Conservation (phyloP, 2,329 filamentous ascomycete genomes). For the Lachnellula willkommii region DNA sequence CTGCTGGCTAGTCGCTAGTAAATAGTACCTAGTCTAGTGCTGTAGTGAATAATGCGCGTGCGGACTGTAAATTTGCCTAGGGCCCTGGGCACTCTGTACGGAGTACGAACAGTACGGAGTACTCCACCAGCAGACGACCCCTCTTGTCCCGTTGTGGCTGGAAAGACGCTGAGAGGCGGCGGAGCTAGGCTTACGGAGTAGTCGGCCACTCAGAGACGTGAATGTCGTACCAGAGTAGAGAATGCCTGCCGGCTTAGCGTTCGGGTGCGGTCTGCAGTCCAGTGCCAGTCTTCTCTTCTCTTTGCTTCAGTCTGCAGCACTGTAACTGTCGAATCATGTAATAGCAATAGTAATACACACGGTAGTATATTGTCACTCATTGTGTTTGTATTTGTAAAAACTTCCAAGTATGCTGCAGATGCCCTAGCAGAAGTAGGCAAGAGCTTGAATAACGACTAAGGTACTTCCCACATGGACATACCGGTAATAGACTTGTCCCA, state of each 20-base stretch:
- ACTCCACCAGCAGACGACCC: no score
- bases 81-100: no score
- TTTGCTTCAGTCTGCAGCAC: not conserved
- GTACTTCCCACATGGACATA: not conserved
- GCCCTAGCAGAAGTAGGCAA: no score
- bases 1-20: not conserved
- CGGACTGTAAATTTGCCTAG: no score
- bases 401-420: no score
- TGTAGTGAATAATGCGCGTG: no score
- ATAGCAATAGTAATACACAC: no score
- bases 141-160: not conserved
- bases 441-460: not conserved
- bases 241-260: constrained; percentile 4
- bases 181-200: not conserved
- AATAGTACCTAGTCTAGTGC: no score
- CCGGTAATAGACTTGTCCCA: no score
- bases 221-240: not conserved
- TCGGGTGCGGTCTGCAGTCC: not conserved
- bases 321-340: not conserved
- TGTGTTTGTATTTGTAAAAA: no score
- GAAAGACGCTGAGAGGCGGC: not conserved
- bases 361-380: no score
- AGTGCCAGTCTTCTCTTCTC: not conserved
- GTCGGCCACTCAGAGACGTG: not conserved
- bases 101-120: no score